Conservation (phyloP, 306 rosid genomes). For the Prunus fruticosa region DNA sequence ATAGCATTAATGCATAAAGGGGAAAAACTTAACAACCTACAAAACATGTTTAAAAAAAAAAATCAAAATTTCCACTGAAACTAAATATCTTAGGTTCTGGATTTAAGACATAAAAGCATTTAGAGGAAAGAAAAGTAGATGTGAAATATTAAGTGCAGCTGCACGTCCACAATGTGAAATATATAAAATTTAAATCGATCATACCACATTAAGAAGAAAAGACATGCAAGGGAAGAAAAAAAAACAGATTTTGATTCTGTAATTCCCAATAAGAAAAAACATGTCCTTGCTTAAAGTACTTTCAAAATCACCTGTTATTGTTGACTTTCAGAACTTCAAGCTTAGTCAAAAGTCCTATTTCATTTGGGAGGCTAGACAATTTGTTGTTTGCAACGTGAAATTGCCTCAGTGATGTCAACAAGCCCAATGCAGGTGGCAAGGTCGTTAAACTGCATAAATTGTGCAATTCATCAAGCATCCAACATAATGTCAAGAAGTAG, state of each 20-base stretch:
- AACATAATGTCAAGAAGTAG: not conserved
- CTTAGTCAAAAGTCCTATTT: constrained; percentile 53
- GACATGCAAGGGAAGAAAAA: not conserved
- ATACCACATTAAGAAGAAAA: no score
- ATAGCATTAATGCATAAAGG: not conserved
- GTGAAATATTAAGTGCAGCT: not conserved
- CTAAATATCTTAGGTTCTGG: not conserved
- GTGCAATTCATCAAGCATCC: not conserved
- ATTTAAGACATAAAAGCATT: not conserved
- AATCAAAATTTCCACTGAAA: no score
- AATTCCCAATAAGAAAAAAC: constrained; percentile 5
- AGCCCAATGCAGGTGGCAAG: constrained; percentile 64
- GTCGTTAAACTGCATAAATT: constrained; percentile 54
- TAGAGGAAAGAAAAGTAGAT: not conserved
- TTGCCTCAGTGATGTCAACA: constrained; percentile 59
- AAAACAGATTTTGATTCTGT: not conserved
- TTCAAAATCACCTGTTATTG: constrained; percentile 61
- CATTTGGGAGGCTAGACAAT: constrained; percentile 64
- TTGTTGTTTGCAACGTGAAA: constrained; percentile 67
- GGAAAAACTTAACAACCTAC: not conserved
- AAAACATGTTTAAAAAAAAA: not conserved
- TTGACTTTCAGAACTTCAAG: constrained; percentile 72
- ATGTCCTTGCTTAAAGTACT: not conserved
- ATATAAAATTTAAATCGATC: no score
- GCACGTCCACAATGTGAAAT: constrained; percentile 4